A percentile compares a stretch with the other conserved stretches of the same genome.
phyloP scores from a whole-genome alignment of 352 stramenopile genomes.

The Thalassiosira mediterranea region DNA sequence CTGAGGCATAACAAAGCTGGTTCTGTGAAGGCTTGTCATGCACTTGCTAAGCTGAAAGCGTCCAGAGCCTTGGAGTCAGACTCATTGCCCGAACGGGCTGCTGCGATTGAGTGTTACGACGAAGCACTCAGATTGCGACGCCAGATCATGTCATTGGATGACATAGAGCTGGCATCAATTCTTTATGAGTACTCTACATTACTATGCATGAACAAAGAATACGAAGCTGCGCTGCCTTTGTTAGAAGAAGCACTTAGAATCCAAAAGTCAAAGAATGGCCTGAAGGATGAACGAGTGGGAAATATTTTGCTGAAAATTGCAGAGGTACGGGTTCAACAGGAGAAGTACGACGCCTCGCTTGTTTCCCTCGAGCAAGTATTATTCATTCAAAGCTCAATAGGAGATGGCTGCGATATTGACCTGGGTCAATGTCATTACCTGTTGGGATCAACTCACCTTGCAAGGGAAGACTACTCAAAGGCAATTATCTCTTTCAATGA shows the following conservation, averaged over 20 bases:
- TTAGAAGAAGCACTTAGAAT: slow-evolving; percentile 58
- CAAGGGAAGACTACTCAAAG: slow-evolving; percentile 49
- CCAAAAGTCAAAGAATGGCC: slow-evolving; percentile 50
- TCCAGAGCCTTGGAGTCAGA: slow-evolving; percentile 44
- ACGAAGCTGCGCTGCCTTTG: slow-evolving; percentile 42
- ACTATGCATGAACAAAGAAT: slow-evolving; percentile 40
- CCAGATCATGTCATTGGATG: slow-evolving; percentile 53
- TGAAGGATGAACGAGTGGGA: slow-evolving; percentile 47
- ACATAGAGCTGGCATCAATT: slow-evolving; percentile 53
- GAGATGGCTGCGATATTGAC: slow-evolving; percentile 30
- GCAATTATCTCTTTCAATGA: slow-evolving; percentile 42
- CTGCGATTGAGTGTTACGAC: slow-evolving; percentile 59
- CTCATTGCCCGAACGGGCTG: slow-evolving; percentile 30
- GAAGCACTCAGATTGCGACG: slow-evolving; percentile 48
- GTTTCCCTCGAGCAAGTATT: slow-evolving; percentile 59
- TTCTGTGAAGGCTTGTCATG: slow-evolving; percentile 38
- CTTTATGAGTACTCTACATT: slow-evolving; percentile 54
- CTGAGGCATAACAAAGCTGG: slow-evolving; percentile 52
- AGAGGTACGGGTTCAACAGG: slow-evolving; percentile 30
- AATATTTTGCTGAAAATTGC: slow-evolving; percentile 57
- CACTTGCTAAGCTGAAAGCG: slow-evolving; percentile 46
- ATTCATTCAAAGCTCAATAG: slow-evolving; percentile 49
- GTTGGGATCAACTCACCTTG: slow-evolving; percentile 49
- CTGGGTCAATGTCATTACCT: slow-evolving; percentile 46
- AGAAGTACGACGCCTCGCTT: slow-evolving; percentile 53